These are phyloP conservation scores for Candida schatavii DNA, from an alignment of 805 yeast genomes.

Conservation along the genomic window DNA sequence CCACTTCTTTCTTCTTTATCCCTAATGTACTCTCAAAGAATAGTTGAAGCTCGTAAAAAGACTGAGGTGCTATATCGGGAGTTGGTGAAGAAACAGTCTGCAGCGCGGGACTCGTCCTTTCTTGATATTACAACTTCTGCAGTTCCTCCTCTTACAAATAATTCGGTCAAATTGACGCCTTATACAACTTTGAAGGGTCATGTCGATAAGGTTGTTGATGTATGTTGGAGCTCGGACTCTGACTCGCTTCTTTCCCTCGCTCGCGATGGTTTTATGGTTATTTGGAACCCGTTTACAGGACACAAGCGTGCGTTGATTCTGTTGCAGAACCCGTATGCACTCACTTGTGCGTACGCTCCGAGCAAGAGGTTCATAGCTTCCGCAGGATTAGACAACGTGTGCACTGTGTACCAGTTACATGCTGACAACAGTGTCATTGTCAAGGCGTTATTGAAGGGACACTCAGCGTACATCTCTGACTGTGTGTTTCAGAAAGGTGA, in stretches of 20 bases:
- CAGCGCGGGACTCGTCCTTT: not conserved
- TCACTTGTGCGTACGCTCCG: constrained; percentile 71
- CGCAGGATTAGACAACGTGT: constrained; percentile 79
- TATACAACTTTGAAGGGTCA: constrained; percentile 56
- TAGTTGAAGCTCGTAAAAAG: not conserved
- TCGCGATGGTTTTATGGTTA: constrained; percentile 80
- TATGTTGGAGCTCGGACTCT: constrained; percentile 69
- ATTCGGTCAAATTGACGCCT: constrained; percentile 20
- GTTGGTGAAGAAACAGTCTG: not conserved
- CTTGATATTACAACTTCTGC: not conserved
- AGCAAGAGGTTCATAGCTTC: constrained; percentile 65
- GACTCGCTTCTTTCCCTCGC: constrained; percentile 64
- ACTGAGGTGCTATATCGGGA: not conserved
- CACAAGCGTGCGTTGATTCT: constrained; percentile 67
- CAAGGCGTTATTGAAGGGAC: constrained; percentile 67
- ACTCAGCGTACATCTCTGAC: constrained; percentile 77
- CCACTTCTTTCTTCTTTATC: not conserved
- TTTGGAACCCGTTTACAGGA: constrained; percentile 81
- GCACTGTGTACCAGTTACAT: constrained; percentile 58
- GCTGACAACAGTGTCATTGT: constrained; percentile 20
- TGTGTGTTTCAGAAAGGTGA: constrained; percentile 59
- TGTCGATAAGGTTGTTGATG: constrained; percentile 64
- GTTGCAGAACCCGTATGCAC: constrained; percentile 75
- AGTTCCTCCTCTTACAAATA: constrained; percentile 9
- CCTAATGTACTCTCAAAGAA: not conserved